Evolutionary conservation across 75 land plant genomes (phyloP).

Genomic region (Selaginella moellendorffii): DNA sequence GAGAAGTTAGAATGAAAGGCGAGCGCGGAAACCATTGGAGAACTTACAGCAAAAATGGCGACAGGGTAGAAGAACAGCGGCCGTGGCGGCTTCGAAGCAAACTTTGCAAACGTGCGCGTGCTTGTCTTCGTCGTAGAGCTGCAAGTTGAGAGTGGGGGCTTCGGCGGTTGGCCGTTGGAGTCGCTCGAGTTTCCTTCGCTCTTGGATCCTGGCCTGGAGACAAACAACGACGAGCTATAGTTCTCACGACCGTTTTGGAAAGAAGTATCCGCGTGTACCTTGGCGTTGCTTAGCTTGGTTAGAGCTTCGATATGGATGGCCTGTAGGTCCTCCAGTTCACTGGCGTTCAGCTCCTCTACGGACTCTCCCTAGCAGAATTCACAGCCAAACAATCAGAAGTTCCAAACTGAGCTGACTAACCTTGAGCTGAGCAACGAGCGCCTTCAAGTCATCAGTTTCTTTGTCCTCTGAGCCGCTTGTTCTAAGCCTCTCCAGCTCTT

Average conservation of each 20-base stretch:
- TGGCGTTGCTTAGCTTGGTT: neutral
- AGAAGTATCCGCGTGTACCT: neutral
- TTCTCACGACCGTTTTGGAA: too few species aligned
- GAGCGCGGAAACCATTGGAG: too few species aligned
- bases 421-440: constrained; percentile 3
- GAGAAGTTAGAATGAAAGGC: too few species aligned
- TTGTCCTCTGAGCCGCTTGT: neutral
- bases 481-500: neutral
- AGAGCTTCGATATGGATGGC: neutral
- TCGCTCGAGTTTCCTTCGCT: neutral
- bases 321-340: constrained; percentile 3
- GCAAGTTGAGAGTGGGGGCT: neutral
- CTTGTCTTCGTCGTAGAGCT: neutral
- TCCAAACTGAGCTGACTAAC: too few species aligned
- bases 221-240: neutral
- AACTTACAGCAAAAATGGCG: constrained; percentile 24
- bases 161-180: too few species aligned
- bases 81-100: constrained; percentile 20
- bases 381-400: too few species aligned
- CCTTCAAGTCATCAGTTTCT: neutral
- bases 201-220: neutral
- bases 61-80: constrained; percentile 23
- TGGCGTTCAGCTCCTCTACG: neutral
- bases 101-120: constrained; percentile 15
- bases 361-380: neutral